These are phyloP conservation scores for Arxiozyma bovina DNA, from an alignment of 1,139 yeast species.

Conservation along the genomic window DNA sequence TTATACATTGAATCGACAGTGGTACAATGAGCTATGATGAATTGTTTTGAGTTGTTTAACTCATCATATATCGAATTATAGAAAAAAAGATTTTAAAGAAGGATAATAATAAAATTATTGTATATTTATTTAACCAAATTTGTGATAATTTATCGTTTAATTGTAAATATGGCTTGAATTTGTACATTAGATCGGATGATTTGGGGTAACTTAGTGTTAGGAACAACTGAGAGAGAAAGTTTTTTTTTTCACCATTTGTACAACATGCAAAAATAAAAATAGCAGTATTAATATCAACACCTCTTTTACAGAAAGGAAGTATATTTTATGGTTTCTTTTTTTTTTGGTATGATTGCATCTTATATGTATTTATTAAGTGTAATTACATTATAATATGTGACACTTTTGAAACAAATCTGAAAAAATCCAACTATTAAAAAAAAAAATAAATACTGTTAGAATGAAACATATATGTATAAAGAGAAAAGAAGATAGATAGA, in stretches of 20 bases:
- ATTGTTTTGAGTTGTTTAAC: slow-evolving; percentile 32
- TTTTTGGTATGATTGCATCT: too few species aligned
- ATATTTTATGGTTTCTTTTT: not conserved
- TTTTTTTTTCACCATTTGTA: too few species aligned
- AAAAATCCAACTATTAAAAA: not conserved
- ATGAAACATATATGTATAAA: not conserved
- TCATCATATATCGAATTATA: slow-evolving; percentile 37
- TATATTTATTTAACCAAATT: slow-evolving; percentile 49
- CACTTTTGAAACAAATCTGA: slow-evolving; percentile 1
- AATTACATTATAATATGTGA: not conserved
- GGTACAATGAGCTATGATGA: slow-evolving; percentile 38
- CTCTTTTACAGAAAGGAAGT: too few species aligned
- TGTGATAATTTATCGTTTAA: slow-evolving; percentile 47
- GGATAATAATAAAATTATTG: slow-evolving; percentile 40
- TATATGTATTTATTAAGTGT: not conserved
- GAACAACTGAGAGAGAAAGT: too few species aligned
- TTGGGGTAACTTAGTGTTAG: not conserved
- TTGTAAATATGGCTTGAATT: slow-evolving; percentile 22
- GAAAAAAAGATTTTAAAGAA: slow-evolving; percentile 45
- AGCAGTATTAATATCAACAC: not conserved
- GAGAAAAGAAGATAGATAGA: not conserved
- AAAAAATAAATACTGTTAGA: not conserved
- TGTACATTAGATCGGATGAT: not conserved
- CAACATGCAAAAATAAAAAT: too few species aligned
- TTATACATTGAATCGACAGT: slow-evolving; percentile 40